phyloP scores from a whole-genome alignment of 305 asterid species.

The Fraxinus greggii region DNA sequence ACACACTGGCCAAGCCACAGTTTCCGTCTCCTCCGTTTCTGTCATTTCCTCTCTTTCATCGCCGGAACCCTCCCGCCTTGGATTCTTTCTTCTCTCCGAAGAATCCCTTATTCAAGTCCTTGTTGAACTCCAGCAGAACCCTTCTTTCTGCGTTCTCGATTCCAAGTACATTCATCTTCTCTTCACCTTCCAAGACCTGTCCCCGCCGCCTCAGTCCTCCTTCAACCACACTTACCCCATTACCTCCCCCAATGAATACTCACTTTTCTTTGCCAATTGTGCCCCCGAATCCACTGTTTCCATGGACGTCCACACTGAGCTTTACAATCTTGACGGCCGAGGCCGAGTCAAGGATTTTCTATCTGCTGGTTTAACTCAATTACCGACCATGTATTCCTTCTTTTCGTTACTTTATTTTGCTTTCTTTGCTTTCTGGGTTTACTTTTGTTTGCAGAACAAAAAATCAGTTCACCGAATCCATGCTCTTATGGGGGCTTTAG shows the following conservation, averaged over 20 bases:
- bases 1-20: conserved; percentile 70
- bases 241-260: conserved; percentile 76
- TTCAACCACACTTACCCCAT: conserved; percentile 64
- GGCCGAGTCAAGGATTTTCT: conserved; percentile 70
- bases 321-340: conserved; percentile 62
- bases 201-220: conserved; percentile 82
- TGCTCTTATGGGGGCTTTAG: conserved; percentile 71
- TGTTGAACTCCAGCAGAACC: conserved; percentile 73
- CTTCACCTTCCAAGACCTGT: conserved; percentile 78
- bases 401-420: conserved; percentile 63
- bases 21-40: conserved; percentile 71
- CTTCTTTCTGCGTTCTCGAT: conserved; percentile 74
- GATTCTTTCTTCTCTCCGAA: conserved; percentile 73
- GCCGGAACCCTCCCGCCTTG: conserved; percentile 21
- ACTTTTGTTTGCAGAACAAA: conserved; percentile 49
- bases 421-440: conserved; percentile 67
- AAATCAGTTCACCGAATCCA: conserved; percentile 85
- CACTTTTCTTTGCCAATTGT: conserved; percentile 88
- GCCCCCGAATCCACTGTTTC: conserved; percentile 79
- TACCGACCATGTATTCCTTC: conserved; percentile 67
- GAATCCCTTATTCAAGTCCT: conserved; percentile 81
- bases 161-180: conserved; percentile 62
- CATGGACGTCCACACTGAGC: conserved; percentile 84
- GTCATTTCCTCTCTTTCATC: conserved; percentile 30
- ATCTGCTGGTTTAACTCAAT: conserved; percentile 78